phyloP scores from a whole-genome alignment of 2,329 filamentous ascomycete genomes.

The Stagonosporopsis rhizophila region DNA sequence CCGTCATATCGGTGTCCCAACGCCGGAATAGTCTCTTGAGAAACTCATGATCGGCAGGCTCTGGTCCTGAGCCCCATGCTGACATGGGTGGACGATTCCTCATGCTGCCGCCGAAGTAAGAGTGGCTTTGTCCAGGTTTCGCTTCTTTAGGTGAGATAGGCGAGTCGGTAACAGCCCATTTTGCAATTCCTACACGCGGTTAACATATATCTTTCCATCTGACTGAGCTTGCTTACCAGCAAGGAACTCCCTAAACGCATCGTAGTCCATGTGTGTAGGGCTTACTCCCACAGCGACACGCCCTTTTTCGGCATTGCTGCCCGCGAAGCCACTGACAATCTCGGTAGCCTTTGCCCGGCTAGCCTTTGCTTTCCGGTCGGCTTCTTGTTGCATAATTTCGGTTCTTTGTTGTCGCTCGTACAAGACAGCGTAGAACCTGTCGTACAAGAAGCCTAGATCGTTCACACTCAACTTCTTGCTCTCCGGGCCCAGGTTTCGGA shows the following conservation, averaged over 20 bases:
- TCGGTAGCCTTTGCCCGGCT: constrained; percentile 63
- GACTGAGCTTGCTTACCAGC: constrained; percentile 57
- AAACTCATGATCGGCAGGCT: constrained; percentile 93
- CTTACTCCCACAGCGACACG: constrained; percentile 88
- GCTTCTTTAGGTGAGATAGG: constrained; percentile 67
- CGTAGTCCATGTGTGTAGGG: constrained; percentile 95
- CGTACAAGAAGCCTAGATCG: constrained; percentile 89
- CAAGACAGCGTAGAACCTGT: constrained; percentile 88
- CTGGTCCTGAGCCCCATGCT: constrained; percentile 66
- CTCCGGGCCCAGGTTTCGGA: constrained; percentile 92
- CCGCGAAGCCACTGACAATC: constrained; percentile 56
- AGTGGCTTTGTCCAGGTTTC: constrained; percentile 59
- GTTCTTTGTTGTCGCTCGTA: constrained; percentile 91
- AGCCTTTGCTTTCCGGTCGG: constrained; percentile 73
- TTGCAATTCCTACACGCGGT: constrained; percentile 70
- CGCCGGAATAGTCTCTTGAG: constrained; percentile 84
- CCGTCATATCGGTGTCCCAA: constrained; percentile 82
- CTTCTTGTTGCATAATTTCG: constrained; percentile 69
- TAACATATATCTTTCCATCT: not conserved
- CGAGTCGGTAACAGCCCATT: constrained; percentile 91
- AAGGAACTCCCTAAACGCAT: constrained; percentile 92
- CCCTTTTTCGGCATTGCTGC: constrained; percentile 74
- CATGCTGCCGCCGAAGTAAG: constrained; percentile 61
- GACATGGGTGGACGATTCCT: constrained; percentile 53
- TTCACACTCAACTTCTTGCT: constrained; percentile 88